These are phyloP conservation scores for Aurinia saxatilis DNA, from an alignment of 345 rosid species.

Conservation along the genomic window DNA sequence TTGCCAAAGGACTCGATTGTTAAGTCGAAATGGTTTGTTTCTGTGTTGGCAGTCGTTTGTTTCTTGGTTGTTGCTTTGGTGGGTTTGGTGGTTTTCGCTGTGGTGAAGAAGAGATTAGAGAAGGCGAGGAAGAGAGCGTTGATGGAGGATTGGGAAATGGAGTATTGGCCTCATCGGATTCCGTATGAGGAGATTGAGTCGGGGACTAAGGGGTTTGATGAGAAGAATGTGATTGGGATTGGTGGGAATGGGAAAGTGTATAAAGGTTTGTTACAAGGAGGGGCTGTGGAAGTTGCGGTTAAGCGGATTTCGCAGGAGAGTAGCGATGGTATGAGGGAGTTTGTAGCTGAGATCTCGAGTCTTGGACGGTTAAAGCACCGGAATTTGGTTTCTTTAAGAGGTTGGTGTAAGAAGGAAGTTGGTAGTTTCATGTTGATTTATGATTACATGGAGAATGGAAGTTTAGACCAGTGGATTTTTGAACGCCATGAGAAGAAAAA, in stretches of 20 bases:
- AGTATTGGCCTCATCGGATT: slow-evolving; percentile 82
- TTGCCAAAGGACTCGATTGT: slow-evolving; percentile 38
- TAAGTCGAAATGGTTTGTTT: slow-evolving; percentile 39
- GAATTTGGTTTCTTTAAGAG: slow-evolving; percentile 59
- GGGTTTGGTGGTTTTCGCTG: slow-evolving; percentile 19
- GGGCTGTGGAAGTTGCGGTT: slow-evolving; percentile 47
- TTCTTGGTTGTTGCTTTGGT: slow-evolving; percentile 28
- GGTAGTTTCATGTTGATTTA: slow-evolving; percentile 68
- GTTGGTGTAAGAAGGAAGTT: slow-evolving; percentile 73
- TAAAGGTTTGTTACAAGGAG: slow-evolving; percentile 62
- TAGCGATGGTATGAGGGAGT: slow-evolving; percentile 54
- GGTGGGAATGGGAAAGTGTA: slow-evolving; percentile 82
- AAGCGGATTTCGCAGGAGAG: slow-evolving; percentile 63
- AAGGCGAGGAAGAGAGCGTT: slow-evolving; percentile 44
- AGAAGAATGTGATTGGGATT: slow-evolving; percentile 58
- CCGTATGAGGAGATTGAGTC: slow-evolving; percentile 51
- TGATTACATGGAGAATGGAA: slow-evolving; percentile 82
- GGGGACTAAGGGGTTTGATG: slow-evolving; percentile 52
- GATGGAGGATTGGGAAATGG: slow-evolving; percentile 86
- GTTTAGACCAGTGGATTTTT: slow-evolving; percentile 52
- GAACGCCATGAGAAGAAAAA: slow-evolving; percentile 30
- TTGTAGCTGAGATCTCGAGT: slow-evolving; percentile 68
- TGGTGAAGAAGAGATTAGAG: slow-evolving; percentile 42
- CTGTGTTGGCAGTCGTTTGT: slow-evolving; percentile 33
- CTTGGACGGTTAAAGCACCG: slow-evolving; percentile 68